Evolutionary conservation across 2,329 filamentous ascomycete genomes (phyloP).

Genomic region (Septoria linicola): DNA sequence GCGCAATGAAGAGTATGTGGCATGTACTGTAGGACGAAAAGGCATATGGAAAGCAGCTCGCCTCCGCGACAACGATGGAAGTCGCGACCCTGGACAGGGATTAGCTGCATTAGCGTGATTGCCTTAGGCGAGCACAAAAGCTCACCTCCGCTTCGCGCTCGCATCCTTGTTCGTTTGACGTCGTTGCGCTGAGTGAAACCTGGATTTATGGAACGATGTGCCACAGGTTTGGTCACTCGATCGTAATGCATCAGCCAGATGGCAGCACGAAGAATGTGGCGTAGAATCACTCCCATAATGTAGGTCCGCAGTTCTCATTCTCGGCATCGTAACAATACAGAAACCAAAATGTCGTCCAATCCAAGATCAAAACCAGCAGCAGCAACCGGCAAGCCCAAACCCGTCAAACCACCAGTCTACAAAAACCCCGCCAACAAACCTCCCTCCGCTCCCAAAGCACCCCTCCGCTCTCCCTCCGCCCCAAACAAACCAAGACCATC

Average conservation of each 20-base stretch:
- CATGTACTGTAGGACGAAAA: background rate
- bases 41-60: background rate
- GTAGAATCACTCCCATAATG: background rate
- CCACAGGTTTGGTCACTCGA: conserved; percentile 12
- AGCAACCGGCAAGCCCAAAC: conserved; percentile 13
- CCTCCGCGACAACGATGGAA: background rate
- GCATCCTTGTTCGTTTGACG: conserved; percentile 10
- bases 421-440: conserved; percentile 21
- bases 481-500: conserved; percentile 13
- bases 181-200: conserved; percentile 6
- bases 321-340: background rate
- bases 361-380: conserved; percentile 17
- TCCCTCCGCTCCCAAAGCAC: conserved; percentile 5
- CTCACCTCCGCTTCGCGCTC: background rate
- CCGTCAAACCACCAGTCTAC: conserved; percentile 15
- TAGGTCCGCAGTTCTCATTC: background rate
- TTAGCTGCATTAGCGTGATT: background rate
- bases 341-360: conserved; percentile 15
- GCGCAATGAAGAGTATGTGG: conserved; percentile 1
- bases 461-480: conserved; percentile 11
- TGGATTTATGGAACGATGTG: conserved; percentile 8
- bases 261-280: conserved; percentile 10
- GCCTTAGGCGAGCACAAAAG: background rate
- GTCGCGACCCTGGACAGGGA: conserved; percentile 2
- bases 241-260: conserved; percentile 6